phyloP scores from a whole-genome alignment of 441 rosid genomes.

The Brassica balearica region DNA sequence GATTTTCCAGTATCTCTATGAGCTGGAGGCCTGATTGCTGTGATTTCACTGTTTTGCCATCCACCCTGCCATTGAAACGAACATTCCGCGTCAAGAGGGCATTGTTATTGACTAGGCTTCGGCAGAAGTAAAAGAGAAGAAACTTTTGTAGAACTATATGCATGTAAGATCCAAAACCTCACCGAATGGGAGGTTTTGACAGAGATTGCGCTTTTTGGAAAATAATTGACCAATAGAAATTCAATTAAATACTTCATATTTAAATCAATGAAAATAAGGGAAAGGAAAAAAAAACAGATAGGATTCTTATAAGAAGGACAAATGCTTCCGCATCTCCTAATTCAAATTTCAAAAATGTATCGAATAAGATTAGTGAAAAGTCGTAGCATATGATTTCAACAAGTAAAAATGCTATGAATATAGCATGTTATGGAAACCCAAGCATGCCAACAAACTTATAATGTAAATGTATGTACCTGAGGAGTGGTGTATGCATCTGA shows the following conservation, averaged over 20 bases:
- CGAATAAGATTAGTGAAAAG: constrained; percentile 6
- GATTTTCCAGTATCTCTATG: constrained; percentile 77
- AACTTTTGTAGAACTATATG: background rate
- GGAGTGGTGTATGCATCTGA: constrained; percentile 54
- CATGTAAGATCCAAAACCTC: constrained; percentile 10
- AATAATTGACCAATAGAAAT: background rate
- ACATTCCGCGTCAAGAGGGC: constrained; percentile 13
- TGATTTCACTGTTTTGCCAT: constrained; percentile 58
- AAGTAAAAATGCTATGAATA: background rate
- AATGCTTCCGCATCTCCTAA: background rate
- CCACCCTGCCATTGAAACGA: constrained; percentile 55
- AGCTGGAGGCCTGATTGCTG: constrained; percentile 57
- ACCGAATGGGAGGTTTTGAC: background rate
- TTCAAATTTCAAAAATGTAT: background rate
- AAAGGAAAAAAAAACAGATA: background rate
- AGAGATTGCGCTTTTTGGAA: background rate
- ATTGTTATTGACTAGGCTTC: background rate
- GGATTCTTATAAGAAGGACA: background rate
- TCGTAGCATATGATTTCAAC: constrained; percentile 13
- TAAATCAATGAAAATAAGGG: background rate
- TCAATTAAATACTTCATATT: background rate
- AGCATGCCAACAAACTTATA: background rate
- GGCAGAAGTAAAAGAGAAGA: background rate
- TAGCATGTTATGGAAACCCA: background rate
- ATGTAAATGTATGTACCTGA: constrained; percentile 52